A percentile compares a stretch with the other conserved stretches of the same genome.
Conservation (phyloP, 2,329 filamentous ascomycete species). For the Lachnellula arida region DNA sequence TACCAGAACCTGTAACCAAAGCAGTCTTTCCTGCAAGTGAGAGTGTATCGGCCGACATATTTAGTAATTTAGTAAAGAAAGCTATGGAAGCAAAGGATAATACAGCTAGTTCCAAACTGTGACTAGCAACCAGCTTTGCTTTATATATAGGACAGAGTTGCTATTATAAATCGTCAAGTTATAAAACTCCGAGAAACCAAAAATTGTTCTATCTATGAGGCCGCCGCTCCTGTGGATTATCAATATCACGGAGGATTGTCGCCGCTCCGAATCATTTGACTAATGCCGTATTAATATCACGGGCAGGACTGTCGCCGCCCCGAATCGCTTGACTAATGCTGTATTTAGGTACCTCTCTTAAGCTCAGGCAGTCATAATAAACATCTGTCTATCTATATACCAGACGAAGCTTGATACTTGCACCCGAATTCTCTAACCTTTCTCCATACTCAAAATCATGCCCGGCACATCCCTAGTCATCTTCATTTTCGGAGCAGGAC, state of each 20-base stretch:
- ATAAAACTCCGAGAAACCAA: neutral
- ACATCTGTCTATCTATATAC: neutral
- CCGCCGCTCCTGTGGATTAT: neutral
- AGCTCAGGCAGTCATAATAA: neutral
- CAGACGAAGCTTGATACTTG: neutral
- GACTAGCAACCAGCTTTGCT: neutral
- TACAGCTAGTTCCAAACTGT: neutral
- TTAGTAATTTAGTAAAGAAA: neutral
- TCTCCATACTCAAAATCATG: neutral
- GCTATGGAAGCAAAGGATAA: neutral
- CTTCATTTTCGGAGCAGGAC: constrained; percentile 38
- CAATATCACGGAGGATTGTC: neutral
- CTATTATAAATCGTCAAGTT: neutral
- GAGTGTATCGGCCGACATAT: constrained; percentile 29
- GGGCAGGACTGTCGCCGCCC: neutral
- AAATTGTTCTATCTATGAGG: neutral
- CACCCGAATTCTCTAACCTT: neutral
- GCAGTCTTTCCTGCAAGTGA: constrained; percentile 39
- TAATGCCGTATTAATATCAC: too few relatives aligned
- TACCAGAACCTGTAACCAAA: constrained; percentile 42
- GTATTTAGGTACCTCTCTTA: neutral
- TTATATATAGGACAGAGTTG: neutral
- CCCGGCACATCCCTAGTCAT: constrained; percentile 14
- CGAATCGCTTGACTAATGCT: neutral
- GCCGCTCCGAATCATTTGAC: too few relatives aligned